Evolutionary conservation across 73 alveolate species (phyloP).

Genomic region (Paramecium pentaurelia): DNA sequence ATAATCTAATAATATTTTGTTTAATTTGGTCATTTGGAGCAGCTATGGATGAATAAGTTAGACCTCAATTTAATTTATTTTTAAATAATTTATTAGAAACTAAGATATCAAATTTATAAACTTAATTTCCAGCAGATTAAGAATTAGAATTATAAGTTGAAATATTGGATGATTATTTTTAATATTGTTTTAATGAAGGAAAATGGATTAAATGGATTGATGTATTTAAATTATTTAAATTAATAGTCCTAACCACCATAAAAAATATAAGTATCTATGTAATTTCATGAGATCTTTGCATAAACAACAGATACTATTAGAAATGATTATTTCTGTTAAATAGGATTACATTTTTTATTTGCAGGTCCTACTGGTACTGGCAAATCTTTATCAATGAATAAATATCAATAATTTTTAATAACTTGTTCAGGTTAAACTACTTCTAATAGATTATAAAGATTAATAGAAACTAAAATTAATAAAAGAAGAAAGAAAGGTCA

Average conservation of each 20-base stretch:
- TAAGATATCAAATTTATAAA: not conserved
- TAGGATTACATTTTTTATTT: conserved; percentile 91
- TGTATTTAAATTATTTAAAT: not conserved
- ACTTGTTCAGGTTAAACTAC: not conserved
- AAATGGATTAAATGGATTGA: conserved; percentile 58
- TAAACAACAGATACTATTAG: conserved; percentile 94
- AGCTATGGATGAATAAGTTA: conserved; percentile 21
- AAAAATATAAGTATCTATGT: conserved; percentile 53
- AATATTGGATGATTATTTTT: not conserved
- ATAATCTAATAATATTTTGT: conserved; percentile 34
- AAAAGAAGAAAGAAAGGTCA: conserved; percentile 89
- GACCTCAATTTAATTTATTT: conserved; percentile 38
- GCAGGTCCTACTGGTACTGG: conserved; percentile 99
- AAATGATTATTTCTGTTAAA: conserved; percentile 73
- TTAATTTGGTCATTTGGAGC: conserved; percentile 60
- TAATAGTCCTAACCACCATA: not conserved
- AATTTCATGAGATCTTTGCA: conserved; percentile 91
- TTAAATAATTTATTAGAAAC: not conserved
- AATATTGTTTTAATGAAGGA: not conserved
- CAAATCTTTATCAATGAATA: conserved; percentile 92
- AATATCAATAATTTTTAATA: conserved; percentile 60
- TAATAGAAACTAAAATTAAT: conserved; percentile 58
- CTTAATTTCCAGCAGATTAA: conserved; percentile 29
- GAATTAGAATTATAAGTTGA: not conserved
- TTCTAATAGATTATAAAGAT: not conserved